These are phyloP conservation scores for Hypholoma fasciculare DNA, from an alignment of 768 basidiomycete genomes.

Conservation along the genomic window DNA sequence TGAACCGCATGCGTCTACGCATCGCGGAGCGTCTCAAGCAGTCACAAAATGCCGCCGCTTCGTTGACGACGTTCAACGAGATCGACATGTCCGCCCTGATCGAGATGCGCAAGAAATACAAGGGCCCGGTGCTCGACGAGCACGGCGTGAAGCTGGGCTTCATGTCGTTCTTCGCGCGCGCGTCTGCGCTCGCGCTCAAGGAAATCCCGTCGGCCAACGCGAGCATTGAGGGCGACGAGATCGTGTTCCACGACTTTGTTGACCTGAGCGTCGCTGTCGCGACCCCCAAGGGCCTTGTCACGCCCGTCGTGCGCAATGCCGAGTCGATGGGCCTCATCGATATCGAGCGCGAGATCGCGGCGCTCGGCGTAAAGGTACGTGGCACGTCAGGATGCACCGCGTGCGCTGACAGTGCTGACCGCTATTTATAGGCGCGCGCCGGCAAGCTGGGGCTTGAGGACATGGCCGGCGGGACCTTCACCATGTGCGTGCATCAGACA, in stretches of 20 bases:
- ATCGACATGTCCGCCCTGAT: constrained; percentile 98
- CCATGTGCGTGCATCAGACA: constrained; percentile 63
- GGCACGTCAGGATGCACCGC: neutral
- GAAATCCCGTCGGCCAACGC: constrained; percentile 96
- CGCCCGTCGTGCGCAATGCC: constrained; percentile 91
- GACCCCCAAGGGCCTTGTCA: constrained; percentile 96
- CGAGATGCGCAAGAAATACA: constrained; percentile 91
- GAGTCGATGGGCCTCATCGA: constrained; percentile 86
- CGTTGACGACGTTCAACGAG: constrained; percentile 98
- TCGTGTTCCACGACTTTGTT: constrained; percentile 90
- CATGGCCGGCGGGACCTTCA: constrained; percentile 99
- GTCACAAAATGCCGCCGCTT: constrained; percentile 96
- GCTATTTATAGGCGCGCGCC: constrained; percentile 66
- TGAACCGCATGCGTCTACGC: constrained; percentile 97
- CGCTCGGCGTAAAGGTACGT: constrained; percentile 83
- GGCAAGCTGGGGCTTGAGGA: constrained; percentile 96
- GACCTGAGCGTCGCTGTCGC: constrained; percentile 96
- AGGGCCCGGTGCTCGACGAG: constrained; percentile 86
- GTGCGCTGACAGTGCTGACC: constrained; percentile 5
- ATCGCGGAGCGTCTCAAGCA: constrained; percentile 98
- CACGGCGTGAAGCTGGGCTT: constrained; percentile 97
- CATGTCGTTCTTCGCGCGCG: constrained; percentile 96
- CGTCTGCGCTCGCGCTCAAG: constrained; percentile 77
- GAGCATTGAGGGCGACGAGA: constrained; percentile 90
- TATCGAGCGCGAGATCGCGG: constrained; percentile 92